Conservation (phyloP, 495 filamentous ascomycete genomes). For the Tirmania nivea region DNA sequence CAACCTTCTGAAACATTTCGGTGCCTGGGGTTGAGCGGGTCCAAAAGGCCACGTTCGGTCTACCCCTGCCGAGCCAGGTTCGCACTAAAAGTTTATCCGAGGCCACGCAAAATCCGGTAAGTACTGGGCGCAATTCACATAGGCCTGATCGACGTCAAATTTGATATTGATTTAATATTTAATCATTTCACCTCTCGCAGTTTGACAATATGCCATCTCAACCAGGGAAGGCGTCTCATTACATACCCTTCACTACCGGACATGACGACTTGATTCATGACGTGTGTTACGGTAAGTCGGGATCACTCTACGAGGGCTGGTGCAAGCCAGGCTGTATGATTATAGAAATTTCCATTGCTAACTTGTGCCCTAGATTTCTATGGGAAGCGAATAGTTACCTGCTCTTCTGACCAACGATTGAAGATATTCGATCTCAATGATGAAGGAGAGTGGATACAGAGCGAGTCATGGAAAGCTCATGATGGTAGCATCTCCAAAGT, state of each 20-base stretch:
- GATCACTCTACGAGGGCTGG: neutral
- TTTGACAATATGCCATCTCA: neutral
- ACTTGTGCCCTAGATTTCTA: slow-evolving; percentile 36
- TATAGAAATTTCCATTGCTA: slow-evolving; percentile 1
- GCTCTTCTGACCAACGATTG: slow-evolving; percentile 79
- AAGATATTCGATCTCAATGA: slow-evolving; percentile 71
- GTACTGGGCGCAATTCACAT: no score
- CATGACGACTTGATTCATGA: slow-evolving; percentile 50
- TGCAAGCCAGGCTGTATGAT: no score
- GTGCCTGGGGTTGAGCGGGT: no score
- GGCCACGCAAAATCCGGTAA: no score
- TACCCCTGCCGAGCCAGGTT: no score
- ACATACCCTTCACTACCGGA: slow-evolving; percentile 20
- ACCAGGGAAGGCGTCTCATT: neutral
- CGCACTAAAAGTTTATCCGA: no score
- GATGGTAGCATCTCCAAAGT: slow-evolving; percentile 80
- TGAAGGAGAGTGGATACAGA: slow-evolving; percentile 53
- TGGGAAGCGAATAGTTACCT: slow-evolving; percentile 74
- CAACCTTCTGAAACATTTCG: no score
- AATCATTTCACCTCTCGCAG: no score
- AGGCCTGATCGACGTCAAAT: no score
- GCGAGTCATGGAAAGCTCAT: slow-evolving; percentile 79
- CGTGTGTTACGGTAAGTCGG: slow-evolving; percentile 30
- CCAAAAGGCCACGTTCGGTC: no score
- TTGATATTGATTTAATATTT: no score